Evolutionary conservation across 441 rosid genomes (phyloP).

Genomic region (Gossypium gossypioides): DNA sequence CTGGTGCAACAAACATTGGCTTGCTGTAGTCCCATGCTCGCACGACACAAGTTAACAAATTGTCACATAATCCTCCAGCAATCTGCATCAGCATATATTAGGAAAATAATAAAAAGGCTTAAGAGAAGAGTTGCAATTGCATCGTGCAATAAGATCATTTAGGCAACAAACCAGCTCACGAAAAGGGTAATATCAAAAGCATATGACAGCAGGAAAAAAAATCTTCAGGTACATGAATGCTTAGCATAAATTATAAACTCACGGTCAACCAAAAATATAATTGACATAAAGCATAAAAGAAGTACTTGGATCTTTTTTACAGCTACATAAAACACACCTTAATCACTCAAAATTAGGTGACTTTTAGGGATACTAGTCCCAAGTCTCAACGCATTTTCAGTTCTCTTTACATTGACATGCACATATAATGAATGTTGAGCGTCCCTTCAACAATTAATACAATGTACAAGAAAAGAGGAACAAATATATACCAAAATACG

Average conservation of each 20-base stretch:
- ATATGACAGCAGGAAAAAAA: background rate
- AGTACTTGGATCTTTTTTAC: background rate
- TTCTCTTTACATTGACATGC: background rate
- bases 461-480: background rate
- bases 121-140: background rate
- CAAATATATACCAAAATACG: background rate
- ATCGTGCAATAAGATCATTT: background rate
- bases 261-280: no score
- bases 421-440: background rate
- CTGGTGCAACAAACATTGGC: constrained; percentile 72
- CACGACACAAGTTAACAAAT: constrained; percentile 70
- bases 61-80: constrained; percentile 89
- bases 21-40: constrained; percentile 91
- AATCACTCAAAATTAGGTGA: background rate
- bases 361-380: background rate
- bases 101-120: background rate
- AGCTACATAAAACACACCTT: background rate
- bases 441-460: background rate
- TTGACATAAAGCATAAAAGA: background rate
- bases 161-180: background rate
- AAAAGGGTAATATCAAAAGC: background rate
- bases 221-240: constrained; percentile 3
- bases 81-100: constrained; percentile 34
- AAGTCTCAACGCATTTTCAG: background rate
- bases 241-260: background rate